Percentiles rank a stretch among this genome's conserved stretches.
Conservation (phyloP, 1,139 yeast species). For the Pichia cactophila region DNA sequence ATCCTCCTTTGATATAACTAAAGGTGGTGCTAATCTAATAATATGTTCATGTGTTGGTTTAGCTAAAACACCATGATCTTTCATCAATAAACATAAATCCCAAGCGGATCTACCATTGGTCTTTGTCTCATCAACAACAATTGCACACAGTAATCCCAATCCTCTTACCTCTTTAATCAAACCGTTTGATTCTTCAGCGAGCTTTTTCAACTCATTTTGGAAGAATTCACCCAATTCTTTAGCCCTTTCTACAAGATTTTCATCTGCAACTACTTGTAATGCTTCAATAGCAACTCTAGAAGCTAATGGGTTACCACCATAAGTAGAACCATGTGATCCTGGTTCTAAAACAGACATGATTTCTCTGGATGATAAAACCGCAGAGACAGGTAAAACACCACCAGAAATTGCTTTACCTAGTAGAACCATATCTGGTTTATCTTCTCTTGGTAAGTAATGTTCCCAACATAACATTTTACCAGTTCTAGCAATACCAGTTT, state of each 20-base stretch:
- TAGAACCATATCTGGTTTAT: constrained; percentile 78
- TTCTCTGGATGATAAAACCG: constrained; percentile 79
- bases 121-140: constrained; percentile 79
- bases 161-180: constrained; percentile 90
- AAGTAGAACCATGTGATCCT: constrained; percentile 96
- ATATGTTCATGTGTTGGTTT: constrained; percentile 96
- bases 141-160: constrained; percentile 80
- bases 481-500: constrained; percentile 96
- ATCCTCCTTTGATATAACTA: constrained; percentile 84
- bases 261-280: constrained; percentile 80
- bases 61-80: constrained; percentile 82
- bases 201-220: constrained; percentile 54
- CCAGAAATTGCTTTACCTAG: constrained; percentile 95
- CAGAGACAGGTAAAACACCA: constrained; percentile 89
- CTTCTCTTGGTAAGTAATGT: constrained; percentile 55
- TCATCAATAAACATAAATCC: constrained; percentile 90
- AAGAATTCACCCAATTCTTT: constrained; percentile 62
- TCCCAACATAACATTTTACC: constrained; percentile 90
- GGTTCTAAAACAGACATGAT: constrained; percentile 88
- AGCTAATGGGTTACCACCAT: constrained; percentile 96
- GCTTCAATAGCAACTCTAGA: constrained; percentile 95
- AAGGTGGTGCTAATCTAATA: constrained; percentile 93
- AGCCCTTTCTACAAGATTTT: constrained; percentile 77
- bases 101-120: constrained; percentile 91
- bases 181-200: constrained; percentile 55